Conservation (phyloP, 2,329 filamentous ascomycete species). For the Pseudogymnoascus sp. region DNA sequence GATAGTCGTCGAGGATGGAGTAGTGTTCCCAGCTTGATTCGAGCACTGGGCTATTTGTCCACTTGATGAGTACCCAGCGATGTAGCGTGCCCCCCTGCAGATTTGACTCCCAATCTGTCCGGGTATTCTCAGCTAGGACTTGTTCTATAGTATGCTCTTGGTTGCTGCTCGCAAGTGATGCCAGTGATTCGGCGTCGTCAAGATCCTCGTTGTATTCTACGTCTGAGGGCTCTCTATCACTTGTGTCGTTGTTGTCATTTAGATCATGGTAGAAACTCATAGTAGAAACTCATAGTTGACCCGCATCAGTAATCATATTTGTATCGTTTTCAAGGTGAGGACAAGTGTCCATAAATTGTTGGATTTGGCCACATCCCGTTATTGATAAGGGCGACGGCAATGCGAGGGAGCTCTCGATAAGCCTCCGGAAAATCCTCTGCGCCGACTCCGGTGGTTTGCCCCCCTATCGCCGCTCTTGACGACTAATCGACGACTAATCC, state of each 20-base stretch:
- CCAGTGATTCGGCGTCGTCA: constrained; percentile 24
- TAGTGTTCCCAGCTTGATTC: constrained; percentile 27
- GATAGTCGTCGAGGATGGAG: constrained; percentile 19
- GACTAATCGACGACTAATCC: neutral
- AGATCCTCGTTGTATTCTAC: constrained; percentile 12
- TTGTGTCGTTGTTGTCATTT: constrained; percentile 8
- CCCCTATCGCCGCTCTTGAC: neutral
- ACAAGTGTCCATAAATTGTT: constrained; percentile 5
- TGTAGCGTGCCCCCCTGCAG: constrained; percentile 18
- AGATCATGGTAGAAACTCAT: constrained; percentile 8
- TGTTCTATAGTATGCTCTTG: constrained; percentile 26
- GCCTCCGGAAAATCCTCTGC: constrained; percentile 3
- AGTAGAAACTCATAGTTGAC: constrained; percentile 7
- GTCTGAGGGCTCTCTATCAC: constrained; percentile 3
- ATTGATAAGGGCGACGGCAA: constrained; percentile 3
- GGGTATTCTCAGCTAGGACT: constrained; percentile 24
- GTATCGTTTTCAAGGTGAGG: constrained; percentile 1
- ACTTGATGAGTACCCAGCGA: constrained; percentile 29
- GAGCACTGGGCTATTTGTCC: constrained; percentile 28
- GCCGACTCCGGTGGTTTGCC: neutral
- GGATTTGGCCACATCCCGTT: constrained; percentile 7
- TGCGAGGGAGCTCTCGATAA: neutral
- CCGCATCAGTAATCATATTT: constrained; percentile 2
- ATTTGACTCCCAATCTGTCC: constrained; percentile 8
- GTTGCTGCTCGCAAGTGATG: constrained; percentile 27